Conservation (phyloP, 2,329 filamentous ascomycete genomes). For the Penicillium sp. region DNA sequence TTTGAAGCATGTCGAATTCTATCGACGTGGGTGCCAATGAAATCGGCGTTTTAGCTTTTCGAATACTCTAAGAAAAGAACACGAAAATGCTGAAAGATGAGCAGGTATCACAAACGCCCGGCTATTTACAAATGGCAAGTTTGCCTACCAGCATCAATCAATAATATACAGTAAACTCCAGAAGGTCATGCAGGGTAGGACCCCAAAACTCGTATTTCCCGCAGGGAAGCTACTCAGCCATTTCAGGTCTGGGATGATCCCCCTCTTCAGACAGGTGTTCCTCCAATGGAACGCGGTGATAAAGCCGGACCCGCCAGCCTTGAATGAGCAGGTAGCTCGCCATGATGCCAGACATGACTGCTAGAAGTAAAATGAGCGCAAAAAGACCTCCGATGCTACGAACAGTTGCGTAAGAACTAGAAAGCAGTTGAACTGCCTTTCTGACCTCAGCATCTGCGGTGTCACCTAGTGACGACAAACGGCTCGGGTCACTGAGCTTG, state of each 20-base stretch:
- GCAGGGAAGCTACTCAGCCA: conserved; percentile 7
- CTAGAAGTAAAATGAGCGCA: conserved; percentile 18
- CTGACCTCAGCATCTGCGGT: conserved; percentile 13
- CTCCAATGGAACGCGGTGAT: conserved; percentile 17
- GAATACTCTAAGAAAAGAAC: neutral
- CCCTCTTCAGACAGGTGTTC: conserved; percentile 14
- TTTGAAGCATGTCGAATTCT: too few species aligned
- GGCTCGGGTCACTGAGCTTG: neutral
- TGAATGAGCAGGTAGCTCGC: conserved; percentile 19
- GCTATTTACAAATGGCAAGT: conserved; percentile 8
- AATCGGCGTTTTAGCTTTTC: too few species aligned
- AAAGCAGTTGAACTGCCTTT: conserved; percentile 18
- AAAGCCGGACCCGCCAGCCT: conserved; percentile 26
- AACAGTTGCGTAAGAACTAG: conserved; percentile 16
- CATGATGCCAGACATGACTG: conserved; percentile 16
- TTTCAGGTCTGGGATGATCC: conserved; percentile 9
- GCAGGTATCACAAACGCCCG: neutral
- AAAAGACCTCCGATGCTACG: conserved; percentile 22
- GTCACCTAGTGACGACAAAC: conserved; percentile 2
- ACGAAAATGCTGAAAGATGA: neutral
- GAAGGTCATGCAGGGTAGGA: conserved; percentile 3
- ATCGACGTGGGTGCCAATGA: too few species aligned
- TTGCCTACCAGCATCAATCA: neutral
- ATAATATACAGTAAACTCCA: conserved; percentile 10
- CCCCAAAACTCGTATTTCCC: neutral